A percentile compares a stretch with the other conserved stretches of the same genome.
Evolutionary conservation across 306 rosid species (phyloP).

Genomic region (Trichosanthes cucumerina): DNA sequence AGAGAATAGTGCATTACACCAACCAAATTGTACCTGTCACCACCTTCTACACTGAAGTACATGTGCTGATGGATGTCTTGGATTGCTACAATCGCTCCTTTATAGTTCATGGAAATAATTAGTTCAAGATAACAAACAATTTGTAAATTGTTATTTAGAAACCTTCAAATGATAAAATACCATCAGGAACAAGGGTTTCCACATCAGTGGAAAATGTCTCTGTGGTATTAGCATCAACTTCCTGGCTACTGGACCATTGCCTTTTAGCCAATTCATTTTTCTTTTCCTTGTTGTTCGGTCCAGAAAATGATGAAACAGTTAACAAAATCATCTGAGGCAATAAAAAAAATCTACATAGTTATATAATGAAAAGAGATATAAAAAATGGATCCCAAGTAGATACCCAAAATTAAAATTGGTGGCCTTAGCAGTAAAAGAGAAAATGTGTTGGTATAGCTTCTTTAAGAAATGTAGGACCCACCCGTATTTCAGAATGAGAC

Average conservation of each 20-base stretch:
- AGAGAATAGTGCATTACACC: conserved; percentile 82
- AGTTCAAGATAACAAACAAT: conserved; percentile 20
- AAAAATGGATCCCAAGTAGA: not conserved
- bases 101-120: conserved; percentile 26
- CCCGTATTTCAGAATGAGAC: conserved; percentile 69
- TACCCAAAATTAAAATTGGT: not conserved
- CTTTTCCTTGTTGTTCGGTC: conserved; percentile 23
- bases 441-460: not conserved
- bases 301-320: conserved; percentile 54
- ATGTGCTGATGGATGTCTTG: conserved; percentile 80
- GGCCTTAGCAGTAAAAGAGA: not conserved
- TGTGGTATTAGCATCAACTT: conserved; percentile 26
- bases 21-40: conserved; percentile 43
- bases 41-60: conserved; percentile 74
- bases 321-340: conserved; percentile 49
- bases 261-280: conserved; percentile 23
- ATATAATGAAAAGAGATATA: not conserved
- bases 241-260: conserved; percentile 27
- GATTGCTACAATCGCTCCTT: conserved; percentile 88
- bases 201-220: conserved; percentile 62
- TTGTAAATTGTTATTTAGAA: conserved; percentile 4
- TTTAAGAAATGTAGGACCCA: conserved; percentile 16
- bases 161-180: conserved; percentile 27
- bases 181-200: conserved; percentile 65
- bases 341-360: conserved; percentile 14